Base-by-base conservation (phyloP, 768 basidiomycete genomes). In the Agrocybe praecox region DNA sequence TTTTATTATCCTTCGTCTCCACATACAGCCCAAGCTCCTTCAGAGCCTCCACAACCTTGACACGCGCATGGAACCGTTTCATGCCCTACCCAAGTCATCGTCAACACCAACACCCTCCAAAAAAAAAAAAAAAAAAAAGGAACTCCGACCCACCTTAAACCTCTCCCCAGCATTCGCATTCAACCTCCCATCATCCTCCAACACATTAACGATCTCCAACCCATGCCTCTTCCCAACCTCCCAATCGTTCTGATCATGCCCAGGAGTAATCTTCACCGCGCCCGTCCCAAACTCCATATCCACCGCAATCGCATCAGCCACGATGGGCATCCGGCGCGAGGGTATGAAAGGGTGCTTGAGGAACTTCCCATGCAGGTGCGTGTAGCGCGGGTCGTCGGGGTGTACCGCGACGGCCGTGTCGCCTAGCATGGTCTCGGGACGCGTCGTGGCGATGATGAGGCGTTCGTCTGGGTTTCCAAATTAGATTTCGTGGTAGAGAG, bases 221-320 rank as follows among this genome's bases (percentile, higher is more conserved):
- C 88, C 85, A 69, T 98, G 94, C 42, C 96, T 77, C 65, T 86
- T 67, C 10, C 94, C 97, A 62, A 95, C 94, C 62, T 94, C 94
- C 72, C 96, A 98, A 80, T 98, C 96, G 68, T 96, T 96, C 15
- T 88, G 91, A 70, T 98, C 97, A 68, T 98, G 97, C 0, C 96
- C 97, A 15, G 97, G 97, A 0, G 97, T 98, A 66, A 98, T 98
- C 78, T 99, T 98, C 50, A 98, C 96, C 0, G 96, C 97, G 69
- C 97, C 97, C 26, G 97, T 99, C 34, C 97, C 97, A 64, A 98
- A 98, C 10, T 83, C 80, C 88, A 94, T 97, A 68, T 98, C 96
- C 56, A 97, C 96, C 49, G 92, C 79, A 70, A 94, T 89, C 19
- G 81, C 76, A 67, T 98, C 96, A 24, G 86, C 80, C 55, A 98